A percentile compares a stretch with the other conserved stretches of the same genome.
Evolutionary conservation across 176 grass and related monocot species (phyloP).

Genomic region (Echinochloa phyllopogon): DNA sequence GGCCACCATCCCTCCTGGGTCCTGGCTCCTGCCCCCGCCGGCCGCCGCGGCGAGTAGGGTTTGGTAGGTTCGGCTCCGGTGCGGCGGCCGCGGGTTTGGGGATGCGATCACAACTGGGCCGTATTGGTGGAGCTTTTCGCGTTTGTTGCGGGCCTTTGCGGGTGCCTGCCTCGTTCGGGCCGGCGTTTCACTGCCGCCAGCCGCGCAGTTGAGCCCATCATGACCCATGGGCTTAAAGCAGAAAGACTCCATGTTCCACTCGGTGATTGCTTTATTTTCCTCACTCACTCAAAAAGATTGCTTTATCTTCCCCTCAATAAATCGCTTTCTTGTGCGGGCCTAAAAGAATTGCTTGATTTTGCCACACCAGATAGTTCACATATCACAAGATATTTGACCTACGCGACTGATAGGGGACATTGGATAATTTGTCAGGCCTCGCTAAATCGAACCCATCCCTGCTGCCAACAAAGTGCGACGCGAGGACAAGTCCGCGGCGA

Average conservation of each 20-base stretch:
- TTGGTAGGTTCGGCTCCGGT: neutral
- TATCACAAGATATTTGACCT: too few species aligned
- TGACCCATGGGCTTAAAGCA: neutral
- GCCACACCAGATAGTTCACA: too few species aligned
- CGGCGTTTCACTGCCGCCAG: neutral
- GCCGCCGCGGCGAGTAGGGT: constrained; percentile 17
- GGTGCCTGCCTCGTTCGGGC: neutral
- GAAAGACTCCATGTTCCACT: neutral
- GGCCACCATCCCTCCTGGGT: constrained; percentile 57
- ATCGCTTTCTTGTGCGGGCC: too few species aligned
- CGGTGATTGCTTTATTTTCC: neutral
- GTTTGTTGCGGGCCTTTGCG: neutral
- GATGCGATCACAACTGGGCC: neutral
- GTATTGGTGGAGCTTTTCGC: neutral
- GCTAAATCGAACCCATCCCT: neutral
- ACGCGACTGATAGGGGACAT: too few species aligned
- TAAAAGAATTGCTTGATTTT: too few species aligned
- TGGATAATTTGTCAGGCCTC: too few species aligned
- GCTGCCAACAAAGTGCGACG: neutral
- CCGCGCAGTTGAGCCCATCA: too few species aligned
- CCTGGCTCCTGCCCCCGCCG: neutral
- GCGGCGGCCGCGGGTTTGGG: neutral
- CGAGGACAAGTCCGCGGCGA: neutral
- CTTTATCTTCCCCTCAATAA: too few species aligned
- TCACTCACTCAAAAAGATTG: too few species aligned